Evolutionary conservation across 345 rosid species (phyloP).

Genomic region (Eucalyptus fibrosa): DNA sequence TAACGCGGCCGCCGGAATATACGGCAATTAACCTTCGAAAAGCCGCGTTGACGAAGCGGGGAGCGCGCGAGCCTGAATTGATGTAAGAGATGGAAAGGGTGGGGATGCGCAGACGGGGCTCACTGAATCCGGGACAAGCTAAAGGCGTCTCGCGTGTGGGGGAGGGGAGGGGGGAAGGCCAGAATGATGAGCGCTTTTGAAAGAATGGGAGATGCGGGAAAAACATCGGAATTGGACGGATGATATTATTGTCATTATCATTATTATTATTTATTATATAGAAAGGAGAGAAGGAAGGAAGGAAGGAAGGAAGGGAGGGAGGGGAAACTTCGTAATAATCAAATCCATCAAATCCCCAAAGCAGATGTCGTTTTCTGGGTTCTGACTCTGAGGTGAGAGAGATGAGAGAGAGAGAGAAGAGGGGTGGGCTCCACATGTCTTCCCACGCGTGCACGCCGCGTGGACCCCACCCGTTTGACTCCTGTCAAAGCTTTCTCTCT

Average conservation of each 20-base stretch:
- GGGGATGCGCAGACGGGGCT: background rate
- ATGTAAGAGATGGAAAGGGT: background rate
- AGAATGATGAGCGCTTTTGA: background rate
- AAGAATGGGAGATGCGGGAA: background rate
- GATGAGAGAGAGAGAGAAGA: no score
- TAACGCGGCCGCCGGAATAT: background rate
- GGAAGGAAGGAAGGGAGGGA: rapidly evolving
- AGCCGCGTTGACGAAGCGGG: background rate
- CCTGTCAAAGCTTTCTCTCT: background rate
- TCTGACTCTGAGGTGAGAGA: slow-evolving; percentile 27
- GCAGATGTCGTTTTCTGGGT: slow-evolving; percentile 17
- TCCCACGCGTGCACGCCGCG: slow-evolving; percentile 60
- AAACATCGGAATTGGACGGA: background rate
- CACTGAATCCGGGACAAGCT: background rate
- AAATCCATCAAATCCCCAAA: background rate
- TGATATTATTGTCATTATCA: background rate
- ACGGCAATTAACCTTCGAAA: background rate
- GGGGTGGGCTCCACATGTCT: slow-evolving; percentile 32
- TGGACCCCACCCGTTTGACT: slow-evolving; percentile 52
- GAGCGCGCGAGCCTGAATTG: background rate
- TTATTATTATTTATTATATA: background rate
- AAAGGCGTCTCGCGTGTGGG: background rate
- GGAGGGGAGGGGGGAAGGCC: background rate
- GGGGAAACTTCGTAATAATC: background rate
- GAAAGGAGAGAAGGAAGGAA: background rate